These are phyloP conservation scores for Jimgerdemannia flammicorona DNA, from an alignment of 192 early-diverging fungal species.

Conservation along the genomic window DNA sequence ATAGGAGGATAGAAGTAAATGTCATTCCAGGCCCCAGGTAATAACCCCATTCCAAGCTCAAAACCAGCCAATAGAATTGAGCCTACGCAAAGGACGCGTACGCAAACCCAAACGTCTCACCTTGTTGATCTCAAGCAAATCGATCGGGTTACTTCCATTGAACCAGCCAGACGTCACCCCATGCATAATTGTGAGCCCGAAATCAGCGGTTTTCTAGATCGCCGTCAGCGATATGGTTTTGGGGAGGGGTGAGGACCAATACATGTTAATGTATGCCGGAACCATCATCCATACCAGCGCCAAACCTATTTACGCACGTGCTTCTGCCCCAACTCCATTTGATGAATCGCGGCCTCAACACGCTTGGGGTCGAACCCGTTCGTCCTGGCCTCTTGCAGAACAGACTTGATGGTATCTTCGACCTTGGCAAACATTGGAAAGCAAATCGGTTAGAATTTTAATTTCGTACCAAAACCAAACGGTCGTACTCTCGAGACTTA, in stretches of 20 bases:
- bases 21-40: not conserved
- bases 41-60: no score
- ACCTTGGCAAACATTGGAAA: slow-evolving; percentile 27
- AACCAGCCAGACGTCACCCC: slow-evolving; percentile 79
- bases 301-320: slow-evolving; percentile 51
- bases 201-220: slow-evolving; percentile 72
- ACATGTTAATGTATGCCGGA: not conserved
- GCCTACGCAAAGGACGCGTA: no score
- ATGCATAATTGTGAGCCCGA: slow-evolving; percentile 82
- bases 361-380: slow-evolving; percentile 78
- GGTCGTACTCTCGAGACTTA: slow-evolving; percentile 11
- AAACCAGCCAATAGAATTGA: no score
- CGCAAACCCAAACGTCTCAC: slow-evolving; percentile 18
- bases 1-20: not conserved
- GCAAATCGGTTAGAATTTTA: slow-evolving; percentile 4
- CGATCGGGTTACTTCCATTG: slow-evolving; percentile 82
- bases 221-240: not conserved
- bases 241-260: not conserved
- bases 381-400: slow-evolving; percentile 59
- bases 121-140: slow-evolving; percentile 77
- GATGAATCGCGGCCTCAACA: slow-evolving; percentile 82
- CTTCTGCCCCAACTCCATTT: slow-evolving; percentile 84
- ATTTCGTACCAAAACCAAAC: not conserved
- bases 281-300: not conserved
- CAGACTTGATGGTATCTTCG: slow-evolving; percentile 64